Evolutionary conservation across 2,329 filamentous ascomycete genomes (phyloP), one percentile per base, ranked within the genome.

Genomic region (Cordyceps javanica): DNA sequence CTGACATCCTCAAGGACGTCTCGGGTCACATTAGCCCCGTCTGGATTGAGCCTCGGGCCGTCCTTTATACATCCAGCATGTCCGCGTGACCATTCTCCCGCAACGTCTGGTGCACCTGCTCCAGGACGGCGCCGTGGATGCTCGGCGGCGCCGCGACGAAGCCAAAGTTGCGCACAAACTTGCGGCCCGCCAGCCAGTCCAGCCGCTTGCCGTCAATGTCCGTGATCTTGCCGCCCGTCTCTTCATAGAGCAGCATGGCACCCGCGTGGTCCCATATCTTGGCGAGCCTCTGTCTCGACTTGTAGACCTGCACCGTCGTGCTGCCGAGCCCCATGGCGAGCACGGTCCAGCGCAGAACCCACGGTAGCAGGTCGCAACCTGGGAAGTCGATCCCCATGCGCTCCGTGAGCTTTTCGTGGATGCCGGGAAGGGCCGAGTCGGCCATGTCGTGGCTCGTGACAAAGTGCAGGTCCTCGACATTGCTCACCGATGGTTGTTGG

Each of bases 91-190:
- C 62, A 51, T 76, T 65, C 23, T 73, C 69, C 25, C 56, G 70
- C 63, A 96, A 75, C n/a, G 96, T 91, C 61, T 85, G 82, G 70
- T 88, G 88, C 2, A 97, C 93, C 5, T 82, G 89, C 63, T 84
- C 79, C 57, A 83, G 63, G 2, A 84, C 77, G 2, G 61, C 55
- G 0, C 42, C 70, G 59, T 84, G 81, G 7, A 77, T 52, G 5
- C 65, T 66, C 19, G 60, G 67, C 8, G 80, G 77, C 2, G 81
- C 80, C 0, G 79, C 82, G 5, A 84, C 75, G 45, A 84, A 83
- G 1, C 82, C 81, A 65, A 76, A 81, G 66, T 85, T 85, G 4
- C 62, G 67, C 9, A 63, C 67, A 68, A 84, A 72, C 62, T 73
- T 74, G 56, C 82, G 72, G 0, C 81, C 81, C 0, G 69, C 74